These are phyloP conservation scores for Dendrostoma leiphaemia DNA, from an alignment of 2,329 filamentous ascomycete species.

Conservation along the genomic window DNA sequence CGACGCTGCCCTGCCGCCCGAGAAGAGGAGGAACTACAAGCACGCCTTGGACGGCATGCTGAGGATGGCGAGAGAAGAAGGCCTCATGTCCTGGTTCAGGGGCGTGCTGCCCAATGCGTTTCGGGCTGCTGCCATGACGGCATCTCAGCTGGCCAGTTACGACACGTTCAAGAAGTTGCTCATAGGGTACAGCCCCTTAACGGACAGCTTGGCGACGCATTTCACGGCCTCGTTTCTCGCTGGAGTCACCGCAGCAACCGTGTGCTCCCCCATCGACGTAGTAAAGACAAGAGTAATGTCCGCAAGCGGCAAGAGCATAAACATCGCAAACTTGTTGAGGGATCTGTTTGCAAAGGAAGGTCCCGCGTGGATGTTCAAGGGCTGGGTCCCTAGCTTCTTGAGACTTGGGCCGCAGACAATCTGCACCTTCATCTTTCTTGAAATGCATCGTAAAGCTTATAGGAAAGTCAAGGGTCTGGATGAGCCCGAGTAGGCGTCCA, in stretches of 20 bases:
- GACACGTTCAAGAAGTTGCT: constrained; percentile 76
- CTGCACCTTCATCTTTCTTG: constrained; percentile 81
- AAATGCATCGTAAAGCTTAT: constrained; percentile 81
- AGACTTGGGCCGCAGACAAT: constrained; percentile 76
- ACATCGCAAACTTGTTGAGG: constrained; percentile 57
- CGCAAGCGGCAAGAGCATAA: constrained; percentile 45
- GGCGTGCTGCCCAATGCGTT: constrained; percentile 82
- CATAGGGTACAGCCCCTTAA: constrained; percentile 63
- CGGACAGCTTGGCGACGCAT: constrained; percentile 72
- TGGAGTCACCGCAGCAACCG: constrained; percentile 79
- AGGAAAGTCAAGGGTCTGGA: constrained; percentile 49
- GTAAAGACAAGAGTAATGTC: constrained; percentile 90
- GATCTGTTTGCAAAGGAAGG: constrained; percentile 72
- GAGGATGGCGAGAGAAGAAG: constrained; percentile 86
- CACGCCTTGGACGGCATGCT: constrained; percentile 84
- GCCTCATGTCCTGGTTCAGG: constrained; percentile 71
- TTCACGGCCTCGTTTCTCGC: constrained; percentile 76
- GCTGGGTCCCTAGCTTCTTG: constrained; percentile 78
- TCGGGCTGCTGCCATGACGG: constrained; percentile 84
- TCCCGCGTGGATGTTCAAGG: constrained; percentile 81
- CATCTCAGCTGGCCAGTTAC: constrained; percentile 79
- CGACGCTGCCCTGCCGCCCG: constrained; percentile 71
- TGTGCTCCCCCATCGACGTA: constrained; percentile 83
- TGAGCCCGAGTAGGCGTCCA: constrained; percentile 26
- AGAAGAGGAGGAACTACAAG: constrained; percentile 80